Conservation (phyloP, 768 basidiomycete species). For the Serendipita sp. region DNA sequence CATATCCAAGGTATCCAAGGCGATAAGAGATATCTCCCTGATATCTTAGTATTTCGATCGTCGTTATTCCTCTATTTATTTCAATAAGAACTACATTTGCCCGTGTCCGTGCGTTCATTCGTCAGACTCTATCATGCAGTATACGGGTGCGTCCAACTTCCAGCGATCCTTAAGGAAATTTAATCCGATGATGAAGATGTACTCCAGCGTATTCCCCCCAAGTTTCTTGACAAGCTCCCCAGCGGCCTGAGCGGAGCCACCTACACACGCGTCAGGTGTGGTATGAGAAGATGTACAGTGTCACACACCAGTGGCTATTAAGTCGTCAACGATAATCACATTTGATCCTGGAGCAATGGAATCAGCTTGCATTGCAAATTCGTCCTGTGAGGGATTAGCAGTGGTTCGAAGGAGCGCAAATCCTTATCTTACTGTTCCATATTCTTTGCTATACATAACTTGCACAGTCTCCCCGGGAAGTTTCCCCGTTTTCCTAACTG, state of each 20-base stretch:
- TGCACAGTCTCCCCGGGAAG: constrained; percentile 72
- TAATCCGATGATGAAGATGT: constrained; percentile 85
- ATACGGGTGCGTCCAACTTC: constrained; percentile 73
- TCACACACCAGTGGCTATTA: constrained; percentile 77
- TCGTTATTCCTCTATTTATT: neutral
- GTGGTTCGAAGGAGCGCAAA: neutral
- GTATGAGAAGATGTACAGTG: neutral
- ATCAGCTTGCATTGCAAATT: constrained; percentile 89
- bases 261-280: constrained; percentile 21
- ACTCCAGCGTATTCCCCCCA: constrained; percentile 76
- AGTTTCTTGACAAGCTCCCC: constrained; percentile 71
- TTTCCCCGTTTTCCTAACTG: constrained; percentile 87
- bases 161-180: constrained; percentile 54
- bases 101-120: constrained; percentile 22
- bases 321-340: constrained; percentile 81
- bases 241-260: constrained; percentile 86
- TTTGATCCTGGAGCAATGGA: constrained; percentile 68
- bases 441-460: constrained; percentile 80
- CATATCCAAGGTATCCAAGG: neutral
- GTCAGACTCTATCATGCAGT: constrained; percentile 70
- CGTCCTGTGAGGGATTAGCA: constrained; percentile 37
- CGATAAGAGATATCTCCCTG: neutral
- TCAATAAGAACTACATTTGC: neutral
- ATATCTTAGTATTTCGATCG: no score
- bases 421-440: constrained; percentile 42